Evolutionary conservation across 2,329 filamentous ascomycete genomes (phyloP).

Genomic region (Myriosclerotinia curreyana): DNA sequence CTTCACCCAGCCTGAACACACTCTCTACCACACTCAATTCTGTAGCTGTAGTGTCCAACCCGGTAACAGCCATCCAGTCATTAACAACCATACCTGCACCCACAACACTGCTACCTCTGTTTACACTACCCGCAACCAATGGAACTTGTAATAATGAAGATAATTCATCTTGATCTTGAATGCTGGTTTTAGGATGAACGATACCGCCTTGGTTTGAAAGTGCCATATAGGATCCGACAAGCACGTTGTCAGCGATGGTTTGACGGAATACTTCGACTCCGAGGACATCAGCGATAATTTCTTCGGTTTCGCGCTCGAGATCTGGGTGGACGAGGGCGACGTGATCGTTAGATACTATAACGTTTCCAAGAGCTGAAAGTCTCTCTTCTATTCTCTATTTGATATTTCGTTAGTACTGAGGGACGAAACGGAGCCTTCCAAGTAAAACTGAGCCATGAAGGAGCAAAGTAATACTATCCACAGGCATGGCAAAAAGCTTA

Average conservation of each 20-base stretch:
- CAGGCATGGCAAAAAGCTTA: background rate
- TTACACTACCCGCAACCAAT: constrained; percentile 89
- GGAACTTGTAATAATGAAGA: constrained; percentile 91
- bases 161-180: constrained; percentile 97
- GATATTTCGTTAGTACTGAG: background rate
- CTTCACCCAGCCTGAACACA: constrained; percentile 92
- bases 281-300: constrained; percentile 93
- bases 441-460: background rate
- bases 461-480: background rate
- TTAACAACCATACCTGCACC: constrained; percentile 96
- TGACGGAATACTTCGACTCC: constrained; percentile 89
- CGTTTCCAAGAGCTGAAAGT: constrained; percentile 91
- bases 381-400: constrained; percentile 88
- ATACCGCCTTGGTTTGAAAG: constrained; percentile 94
- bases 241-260: constrained; percentile 94
- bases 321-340: constrained; percentile 96
- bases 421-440: background rate
- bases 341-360: constrained; percentile 95
- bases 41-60: constrained; percentile 92
- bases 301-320: constrained; percentile 94
- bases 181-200: constrained; percentile 94
- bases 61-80: constrained; percentile 94
- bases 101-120: constrained; percentile 90
- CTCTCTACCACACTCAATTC: constrained; percentile 95
- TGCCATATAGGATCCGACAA: constrained; percentile 95